phyloP scores from a whole-genome alignment of 176 grass and related monocot species.

The Alopecurus myosuroides region DNA sequence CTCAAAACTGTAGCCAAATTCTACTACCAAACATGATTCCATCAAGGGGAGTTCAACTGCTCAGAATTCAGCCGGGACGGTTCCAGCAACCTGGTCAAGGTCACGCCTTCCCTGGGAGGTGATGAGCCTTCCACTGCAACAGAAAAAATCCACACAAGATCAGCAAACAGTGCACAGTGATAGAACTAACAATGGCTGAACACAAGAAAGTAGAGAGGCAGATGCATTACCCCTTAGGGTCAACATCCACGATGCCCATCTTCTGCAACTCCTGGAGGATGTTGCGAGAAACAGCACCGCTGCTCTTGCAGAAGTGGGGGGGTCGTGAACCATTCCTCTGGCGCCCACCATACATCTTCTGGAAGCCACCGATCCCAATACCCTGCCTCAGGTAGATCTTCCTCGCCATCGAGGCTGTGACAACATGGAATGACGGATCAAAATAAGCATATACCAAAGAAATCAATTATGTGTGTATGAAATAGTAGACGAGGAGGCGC shows the following conservation, averaged over 20 bases:
- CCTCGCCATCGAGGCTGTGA: constrained; percentile 61
- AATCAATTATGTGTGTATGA: not conserved
- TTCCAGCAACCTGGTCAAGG: constrained; percentile 72
- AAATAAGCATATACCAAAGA: not conserved
- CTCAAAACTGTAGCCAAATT: constrained; percentile 22
- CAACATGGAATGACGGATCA: not conserved
- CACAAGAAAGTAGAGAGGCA: not conserved
- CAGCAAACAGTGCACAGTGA: not conserved
- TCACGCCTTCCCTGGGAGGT: constrained; percentile 77
- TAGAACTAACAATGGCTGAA: not conserved
- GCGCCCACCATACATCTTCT: constrained; percentile 74
- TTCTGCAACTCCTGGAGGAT: constrained; percentile 65
- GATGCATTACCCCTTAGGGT: constrained; percentile 60
- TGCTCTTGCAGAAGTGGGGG: constrained; percentile 79
- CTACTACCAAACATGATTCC: constrained; percentile 10
- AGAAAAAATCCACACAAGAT: not conserved
- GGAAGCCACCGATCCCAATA: constrained; percentile 77
- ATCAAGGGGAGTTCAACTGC: not conserved
- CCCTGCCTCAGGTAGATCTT: constrained; percentile 80
- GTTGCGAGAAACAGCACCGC: constrained; percentile 65
- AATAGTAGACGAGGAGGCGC: not conserved
- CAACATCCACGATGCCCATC: constrained; percentile 62
- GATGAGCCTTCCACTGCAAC: constrained; percentile 58
- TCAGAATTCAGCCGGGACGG: constrained; percentile 35
- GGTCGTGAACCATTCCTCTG: constrained; percentile 52